A percentile compares a stretch with the other conserved stretches of the same genome.
Conservation (phyloP, 805 yeast species). For the Candida yuanshanica region DNA sequence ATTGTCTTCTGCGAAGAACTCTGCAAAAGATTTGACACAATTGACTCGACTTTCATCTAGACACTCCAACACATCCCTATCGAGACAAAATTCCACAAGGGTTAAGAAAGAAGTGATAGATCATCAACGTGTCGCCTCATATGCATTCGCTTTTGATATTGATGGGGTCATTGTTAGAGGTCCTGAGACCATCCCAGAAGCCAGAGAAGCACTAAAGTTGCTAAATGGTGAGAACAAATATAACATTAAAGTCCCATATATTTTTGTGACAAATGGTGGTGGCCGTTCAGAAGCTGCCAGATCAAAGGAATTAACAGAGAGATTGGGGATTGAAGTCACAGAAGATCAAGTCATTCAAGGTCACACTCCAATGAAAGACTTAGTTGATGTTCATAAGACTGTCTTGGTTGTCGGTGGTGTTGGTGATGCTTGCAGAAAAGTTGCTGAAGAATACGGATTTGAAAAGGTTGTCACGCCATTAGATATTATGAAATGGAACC, state of each 20-base stretch:
- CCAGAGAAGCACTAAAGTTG: slow-evolving; percentile 63
- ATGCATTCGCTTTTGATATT: slow-evolving; percentile 89
- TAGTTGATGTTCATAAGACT: slow-evolving; percentile 59
- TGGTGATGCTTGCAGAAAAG: slow-evolving; percentile 76
- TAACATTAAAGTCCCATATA: slow-evolving; percentile 75
- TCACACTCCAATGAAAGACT: slow-evolving; percentile 88
- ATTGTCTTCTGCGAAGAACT: slow-evolving; percentile 22
- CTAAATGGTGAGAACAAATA: slow-evolving; percentile 74
- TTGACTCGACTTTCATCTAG: slow-evolving; percentile 21
- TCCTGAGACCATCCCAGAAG: slow-evolving; percentile 78
- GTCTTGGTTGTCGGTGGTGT: slow-evolving; percentile 88
- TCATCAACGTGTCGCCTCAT: slow-evolving; percentile 69
- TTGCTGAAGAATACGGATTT: slow-evolving; percentile 82
- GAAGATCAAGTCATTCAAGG: slow-evolving; percentile 86
- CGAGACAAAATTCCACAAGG: slow-evolving; percentile 25
- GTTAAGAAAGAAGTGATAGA: slow-evolving; percentile 49
- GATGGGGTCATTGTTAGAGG: slow-evolving; percentile 89
- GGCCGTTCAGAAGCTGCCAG: slow-evolving; percentile 77
- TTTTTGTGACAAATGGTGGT: slow-evolving; percentile 88
- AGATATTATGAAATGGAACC: slow-evolving; percentile 82
- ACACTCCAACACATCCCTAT: background rate
- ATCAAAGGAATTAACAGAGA: slow-evolving; percentile 60
- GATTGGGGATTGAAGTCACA: slow-evolving; percentile 55
- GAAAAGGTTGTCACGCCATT: slow-evolving; percentile 75
- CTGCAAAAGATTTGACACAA: slow-evolving; percentile 23